Evolutionary conservation across 345 rosid species (phyloP), one percentile per base, ranked within the genome.

Genomic region (Eucalyptus polybractea): DNA sequence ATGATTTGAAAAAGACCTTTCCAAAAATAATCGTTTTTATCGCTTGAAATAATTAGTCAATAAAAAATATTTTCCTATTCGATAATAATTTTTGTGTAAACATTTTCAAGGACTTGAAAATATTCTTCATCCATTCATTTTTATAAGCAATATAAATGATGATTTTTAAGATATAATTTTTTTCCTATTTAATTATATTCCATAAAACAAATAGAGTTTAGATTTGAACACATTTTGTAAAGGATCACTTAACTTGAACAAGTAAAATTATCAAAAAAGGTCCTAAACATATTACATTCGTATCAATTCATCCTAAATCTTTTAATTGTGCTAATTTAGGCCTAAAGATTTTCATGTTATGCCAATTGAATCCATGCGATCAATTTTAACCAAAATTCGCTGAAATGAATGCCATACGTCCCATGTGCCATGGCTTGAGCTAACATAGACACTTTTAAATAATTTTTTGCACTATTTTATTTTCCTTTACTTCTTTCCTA

Each of bases 391-490:
- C 0, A 0, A 2, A 56, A 56, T 9, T 56, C 0, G 0, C 3
- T 24, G 0, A 56, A 22, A 3, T 24, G 1, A 24, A 56, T 24
- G 4, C 13, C 1, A 0, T 8, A 0, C 0, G 2, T 56, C 29
- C 62, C 1, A 24, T 56, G 6, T 56, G 29, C 1, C 6, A 24
- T 24, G 62, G 13, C 13, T 56, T 22, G 29, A 22, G 13, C 29
- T 56, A 56, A 56, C 13, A 24, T 56, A 2, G 3, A 56, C 29
- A 56, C 62, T 22, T 56, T 56, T 56, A 24, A 56, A 56, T 56
- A 56, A 9, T 24, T 22, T 56, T 56, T 7, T 22, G 1, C 27
- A 24, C 29, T 21, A 24, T 56, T 56, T 24, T 56, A 3, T 24
- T 56, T 4, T 24, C 1, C 62, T 24, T 56, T 22, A 0, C 10